Conservation (phyloP, 495 filamentous ascomycete genomes). For the Trichoderma asperelloides region DNA sequence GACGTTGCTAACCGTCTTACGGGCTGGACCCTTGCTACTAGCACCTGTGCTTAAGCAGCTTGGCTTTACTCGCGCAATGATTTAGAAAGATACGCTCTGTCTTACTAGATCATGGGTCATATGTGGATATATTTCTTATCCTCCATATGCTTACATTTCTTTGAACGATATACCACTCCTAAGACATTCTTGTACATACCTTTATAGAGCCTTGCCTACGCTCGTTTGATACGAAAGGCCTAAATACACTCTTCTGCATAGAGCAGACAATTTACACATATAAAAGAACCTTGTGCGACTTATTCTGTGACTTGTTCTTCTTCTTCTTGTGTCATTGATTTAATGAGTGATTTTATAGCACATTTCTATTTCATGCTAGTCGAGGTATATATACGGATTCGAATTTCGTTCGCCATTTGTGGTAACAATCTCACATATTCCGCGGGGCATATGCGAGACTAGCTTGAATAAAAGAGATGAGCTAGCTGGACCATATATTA, state of each 20-base stretch:
- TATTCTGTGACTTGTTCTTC: too few relatives aligned
- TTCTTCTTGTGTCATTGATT: too few relatives aligned
- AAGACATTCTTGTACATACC: not conserved
- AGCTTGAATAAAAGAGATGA: too few relatives aligned
- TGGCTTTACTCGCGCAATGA: not conserved
- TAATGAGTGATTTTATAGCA: too few relatives aligned
- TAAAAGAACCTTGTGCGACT: not conserved
- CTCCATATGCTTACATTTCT: not conserved
- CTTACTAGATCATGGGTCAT: not conserved
- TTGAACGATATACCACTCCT: not conserved
- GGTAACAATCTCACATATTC: too few relatives aligned
- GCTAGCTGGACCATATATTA: too few relatives aligned
- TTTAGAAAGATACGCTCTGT: not conserved
- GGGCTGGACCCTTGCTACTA: slow-evolving; percentile 20
- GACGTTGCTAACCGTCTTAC: slow-evolving; percentile 50
- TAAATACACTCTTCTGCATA: not conserved
- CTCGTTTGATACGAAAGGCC: not conserved
- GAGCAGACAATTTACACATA: not conserved
- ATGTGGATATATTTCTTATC: not conserved
- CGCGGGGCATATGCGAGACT: too few relatives aligned
- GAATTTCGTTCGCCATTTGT: too few relatives aligned
- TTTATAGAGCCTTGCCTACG: not conserved
- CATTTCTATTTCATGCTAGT: too few relatives aligned
- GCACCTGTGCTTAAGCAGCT: not conserved
- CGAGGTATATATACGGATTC: too few relatives aligned